Evolutionary conservation across 345 rosid species (phyloP).

Genomic region (Viola odorata): DNA sequence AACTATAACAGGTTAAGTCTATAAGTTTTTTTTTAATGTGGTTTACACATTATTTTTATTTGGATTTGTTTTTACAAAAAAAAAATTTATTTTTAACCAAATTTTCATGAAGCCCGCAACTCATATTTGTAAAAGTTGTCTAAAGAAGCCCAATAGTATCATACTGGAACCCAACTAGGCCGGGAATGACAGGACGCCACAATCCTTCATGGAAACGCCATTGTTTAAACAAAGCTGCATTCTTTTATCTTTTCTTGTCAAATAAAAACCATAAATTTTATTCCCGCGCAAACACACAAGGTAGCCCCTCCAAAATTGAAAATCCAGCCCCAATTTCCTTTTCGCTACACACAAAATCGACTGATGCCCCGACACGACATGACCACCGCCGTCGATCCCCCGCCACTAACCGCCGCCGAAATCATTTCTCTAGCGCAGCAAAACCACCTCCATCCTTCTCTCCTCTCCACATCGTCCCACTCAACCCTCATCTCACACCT

Average conservation of each 20-base stretch:
- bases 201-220: too few relatives aligned
- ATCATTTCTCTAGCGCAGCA: conserved; percentile 49
- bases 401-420: conserved; percentile 45
- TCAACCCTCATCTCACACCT: conserved; percentile 46
- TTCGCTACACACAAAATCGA: background rate
- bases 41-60: too few relatives aligned
- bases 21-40: too few relatives aligned
- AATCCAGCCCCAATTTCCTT: background rate
- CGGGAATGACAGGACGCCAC: too few relatives aligned
- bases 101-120: too few relatives aligned
- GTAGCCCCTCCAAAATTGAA: background rate
- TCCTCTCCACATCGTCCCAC: conserved; percentile 48
- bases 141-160: too few relatives aligned
- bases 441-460: conserved; percentile 41
- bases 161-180: too few relatives aligned
- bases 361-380: background rate
- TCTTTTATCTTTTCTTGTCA: background rate
- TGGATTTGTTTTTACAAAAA: too few relatives aligned
- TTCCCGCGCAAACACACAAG: background rate
- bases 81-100: too few relatives aligned
- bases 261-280: background rate
- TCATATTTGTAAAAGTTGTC: too few relatives aligned
- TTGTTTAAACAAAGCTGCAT: too few relatives aligned
- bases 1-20: too few relatives aligned
- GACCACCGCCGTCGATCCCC: conserved; percentile 22